Evolutionary conservation across 768 basidiomycete species (phyloP).

Genomic region (Crucibulum laeve): DNA sequence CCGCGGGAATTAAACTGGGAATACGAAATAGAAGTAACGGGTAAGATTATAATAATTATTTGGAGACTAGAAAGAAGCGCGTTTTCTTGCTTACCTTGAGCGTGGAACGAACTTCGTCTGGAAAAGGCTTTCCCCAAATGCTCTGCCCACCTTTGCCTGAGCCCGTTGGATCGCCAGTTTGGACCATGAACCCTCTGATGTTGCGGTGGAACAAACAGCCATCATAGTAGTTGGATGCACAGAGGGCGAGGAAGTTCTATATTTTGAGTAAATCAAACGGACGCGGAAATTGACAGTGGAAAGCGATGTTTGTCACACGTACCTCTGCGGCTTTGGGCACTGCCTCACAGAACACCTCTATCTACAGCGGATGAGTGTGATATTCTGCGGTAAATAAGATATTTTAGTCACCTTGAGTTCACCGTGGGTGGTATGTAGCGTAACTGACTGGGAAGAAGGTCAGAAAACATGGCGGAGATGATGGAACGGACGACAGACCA

Average conservation of each 20-base stretch:
- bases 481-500: slow-evolving; percentile 22
- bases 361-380: slow-evolving; percentile 36
- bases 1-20: slow-evolving; percentile 90
- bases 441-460: slow-evolving; percentile 67
- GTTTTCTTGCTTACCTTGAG: slow-evolving; percentile 73
- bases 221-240: slow-evolving; percentile 86
- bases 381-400: background rate
- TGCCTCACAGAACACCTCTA: slow-evolving; percentile 97
- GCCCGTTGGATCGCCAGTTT: slow-evolving; percentile 86
- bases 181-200: slow-evolving; percentile 95
- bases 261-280: slow-evolving; percentile 8
- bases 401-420: slow-evolving; percentile 74
- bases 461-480: slow-evolving; percentile 14
- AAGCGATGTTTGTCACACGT: slow-evolving; percentile 7
- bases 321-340: slow-evolving; percentile 95
- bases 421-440: slow-evolving; percentile 89
- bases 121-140: slow-evolving; percentile 90
- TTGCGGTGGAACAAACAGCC: slow-evolving; percentile 87
- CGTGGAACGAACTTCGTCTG: slow-evolving; percentile 91
- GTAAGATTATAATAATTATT: background rate
- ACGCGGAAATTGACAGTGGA: slow-evolving; percentile 5
- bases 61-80: background rate
- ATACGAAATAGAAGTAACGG: slow-evolving; percentile 7
- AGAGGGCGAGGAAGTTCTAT: slow-evolving; percentile 94
- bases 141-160: slow-evolving; percentile 96